Evolutionary conservation across 345 rosid genomes (phyloP), one percentile per base, ranked within the genome.

Genomic region (Sonneratia alba): DNA sequence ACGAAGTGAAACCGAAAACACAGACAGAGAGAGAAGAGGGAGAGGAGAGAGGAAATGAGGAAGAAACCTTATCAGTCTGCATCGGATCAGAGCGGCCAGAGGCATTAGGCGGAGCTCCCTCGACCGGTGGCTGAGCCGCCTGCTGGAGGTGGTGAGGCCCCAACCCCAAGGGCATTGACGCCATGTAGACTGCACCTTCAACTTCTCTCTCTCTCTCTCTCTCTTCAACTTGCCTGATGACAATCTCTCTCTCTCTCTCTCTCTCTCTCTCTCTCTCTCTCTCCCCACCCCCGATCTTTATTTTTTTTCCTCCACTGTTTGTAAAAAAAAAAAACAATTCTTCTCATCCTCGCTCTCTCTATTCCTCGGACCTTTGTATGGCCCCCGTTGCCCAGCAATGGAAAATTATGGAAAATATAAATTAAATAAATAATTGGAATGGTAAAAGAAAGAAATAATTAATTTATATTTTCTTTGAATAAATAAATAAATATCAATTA

Each of bases 161-260:
- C 81, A 69, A 70, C 79, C 85, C 81, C 81, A 69, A 70, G 71
- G 83, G 84, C 70, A 80, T 72, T 2, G 88, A 80, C 66, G 91
- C 81, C 91, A 87, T 85, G 85, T 80, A 87, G 80, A 79, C 80
- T 81, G 66, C 86, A 72, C 79, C 87, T 81, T 73, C 65, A 38
- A 69, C 48, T 68, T 69, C 42, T n/a, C 74, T 27, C 66, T 42
- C 57, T 67, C 83, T 68, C 72, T 72, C 76, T 56, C 61, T 43
- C 70, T 51, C 71, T 36, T n/a, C 51, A 47, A 47, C 5, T 13
- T 47, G 51, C 12, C 9, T 47, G 51, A 47, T 2, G 6, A 47
- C 51, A 13, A 47, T 51, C 71, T 18, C 38, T 36, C 56, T 57
- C 71, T 49, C 61, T 40, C 13, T n/a, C 27, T 3, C 37, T 7